Evolutionary conservation across 106 monocot species (phyloP), one percentile per base, ranked within the genome.

Genomic region (Posidonia australis): DNA sequence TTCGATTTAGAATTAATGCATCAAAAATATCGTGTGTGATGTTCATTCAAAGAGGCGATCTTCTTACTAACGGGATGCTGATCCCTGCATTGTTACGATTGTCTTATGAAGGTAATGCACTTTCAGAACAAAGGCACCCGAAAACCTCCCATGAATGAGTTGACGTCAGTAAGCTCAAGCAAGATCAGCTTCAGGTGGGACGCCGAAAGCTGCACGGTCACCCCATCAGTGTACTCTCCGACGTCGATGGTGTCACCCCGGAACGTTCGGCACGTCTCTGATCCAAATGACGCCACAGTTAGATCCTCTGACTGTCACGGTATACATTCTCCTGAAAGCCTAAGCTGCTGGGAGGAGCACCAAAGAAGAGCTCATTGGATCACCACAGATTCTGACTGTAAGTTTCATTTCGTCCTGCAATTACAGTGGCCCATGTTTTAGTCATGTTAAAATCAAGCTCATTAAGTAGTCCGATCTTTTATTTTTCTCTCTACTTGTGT

Each of bases 341-440:
- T n/a, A n/a, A n/a, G n/a, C n/a, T 13, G 3, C 0, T 6, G 1
- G 29, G 18, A 48, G 13, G 58, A 58, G 6, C 26, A 29, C 18
- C 26, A 58, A 13, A 58, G 26, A 58, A 58, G 58, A 30, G 28
- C 29, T 17, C 13, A 58, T 58, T 58, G 58, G 58, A 58, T 58
- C 26, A 58, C 26, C 29, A 29, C 58, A 14, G 58, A 58, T 30
- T 58, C 58, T 14, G 58, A 58, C 13, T 58, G 58, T 58, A 30
- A 58, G 58, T 58, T 58, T 58, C 3, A 6, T 0, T 58, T 0
- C 30, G 1, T 21, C 21, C 22, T 36, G 2, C 36, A 36, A 4
- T 36, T 36, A 36, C 36, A 36, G n/a, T n/a, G n/a, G n/a, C 36
- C 36, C 36, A 36, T 36, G 7, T 36, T 4, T 4, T 36, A 36